Percentiles rank a stretch among this genome's conserved stretches.
Conservation (phyloP, 1,284 basidiomycete genomes). For the Heterobasidion annosum region DNA sequence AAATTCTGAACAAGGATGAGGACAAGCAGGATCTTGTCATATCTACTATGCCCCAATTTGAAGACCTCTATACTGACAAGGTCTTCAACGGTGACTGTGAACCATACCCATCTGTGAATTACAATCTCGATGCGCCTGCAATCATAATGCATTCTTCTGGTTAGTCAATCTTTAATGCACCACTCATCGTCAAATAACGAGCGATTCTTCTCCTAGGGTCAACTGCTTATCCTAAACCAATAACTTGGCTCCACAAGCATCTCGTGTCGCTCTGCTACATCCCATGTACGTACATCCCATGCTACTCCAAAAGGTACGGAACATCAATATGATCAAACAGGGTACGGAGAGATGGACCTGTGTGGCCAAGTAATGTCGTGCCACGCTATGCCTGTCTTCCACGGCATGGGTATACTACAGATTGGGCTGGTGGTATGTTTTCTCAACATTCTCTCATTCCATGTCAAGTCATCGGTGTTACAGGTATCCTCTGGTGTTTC, state of each 20-base stretch:
- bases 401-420: constrained; percentile 12
- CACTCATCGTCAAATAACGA: neutral
- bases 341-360: constrained; percentile 12
- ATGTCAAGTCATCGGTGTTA: constrained; percentile 4
- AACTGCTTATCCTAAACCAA: constrained; percentile 13
- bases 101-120: constrained; percentile 13
- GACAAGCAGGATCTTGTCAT: constrained; percentile 3
- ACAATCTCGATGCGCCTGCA: constrained; percentile 12
- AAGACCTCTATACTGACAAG: constrained; percentile 12
- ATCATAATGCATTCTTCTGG: constrained; percentile 24
- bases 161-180: constrained; percentile 9
- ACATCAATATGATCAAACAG: constrained; percentile 1
- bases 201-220: constrained; percentile 7
- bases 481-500: constrained; percentile 12
- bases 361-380: constrained; percentile 13
- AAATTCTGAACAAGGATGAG: constrained; percentile 7
- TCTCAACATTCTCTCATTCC: constrained; percentile 4
- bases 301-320: neutral
- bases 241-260: constrained; percentile 9
- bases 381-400: constrained; percentile 15
- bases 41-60: constrained; percentile 14
- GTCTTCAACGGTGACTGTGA: constrained; percentile 4
- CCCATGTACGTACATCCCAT: constrained; percentile 7
- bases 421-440: constrained; percentile 7
- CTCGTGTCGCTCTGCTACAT: constrained; percentile 7